Conservation (phyloP, 2,329 filamentous ascomycete genomes). For the Xylaria sp. region DNA sequence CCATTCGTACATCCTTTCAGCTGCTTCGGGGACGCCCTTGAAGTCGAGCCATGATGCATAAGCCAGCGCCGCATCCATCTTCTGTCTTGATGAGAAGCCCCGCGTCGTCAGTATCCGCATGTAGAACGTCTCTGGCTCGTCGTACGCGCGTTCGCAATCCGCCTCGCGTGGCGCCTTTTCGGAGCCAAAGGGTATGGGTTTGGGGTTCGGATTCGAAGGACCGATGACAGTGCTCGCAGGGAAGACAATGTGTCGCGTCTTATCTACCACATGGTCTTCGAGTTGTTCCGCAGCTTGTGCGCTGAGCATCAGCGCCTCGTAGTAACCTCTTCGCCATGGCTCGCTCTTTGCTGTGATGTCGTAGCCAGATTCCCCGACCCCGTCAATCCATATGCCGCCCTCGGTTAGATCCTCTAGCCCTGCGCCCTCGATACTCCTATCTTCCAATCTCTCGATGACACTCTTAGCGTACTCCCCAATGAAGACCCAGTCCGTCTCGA, state of each 20-base stretch:
- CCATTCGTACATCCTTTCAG: conserved; percentile 75
- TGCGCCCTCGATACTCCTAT: conserved; percentile 69
- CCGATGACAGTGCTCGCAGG: conserved; percentile 77
- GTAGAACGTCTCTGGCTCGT: conserved; percentile 77
- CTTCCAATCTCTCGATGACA: conserved; percentile 71
- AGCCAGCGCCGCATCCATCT: conserved; percentile 78
- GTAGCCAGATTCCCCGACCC: conserved; percentile 58
- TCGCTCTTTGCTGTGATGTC: conserved; percentile 79
- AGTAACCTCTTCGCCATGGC: conserved; percentile 86
- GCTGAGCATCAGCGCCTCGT: conserved; percentile 77
- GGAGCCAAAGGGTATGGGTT: conserved; percentile 70
- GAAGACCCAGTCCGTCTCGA: conserved; percentile 70
- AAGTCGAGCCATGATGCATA: conserved; percentile 87
- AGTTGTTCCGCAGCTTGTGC: conserved; percentile 80
- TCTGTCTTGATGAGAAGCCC: conserved; percentile 80
- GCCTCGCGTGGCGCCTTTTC: conserved; percentile 72
- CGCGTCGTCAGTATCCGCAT: conserved; percentile 79
- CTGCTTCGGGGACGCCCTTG: conserved; percentile 68
- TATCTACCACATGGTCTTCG: conserved; percentile 79
- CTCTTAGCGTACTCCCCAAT: conserved; percentile 65
- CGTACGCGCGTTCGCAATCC: conserved; percentile 73
- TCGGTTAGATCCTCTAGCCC: conserved; percentile 63
- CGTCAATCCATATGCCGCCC: conserved; percentile 59
- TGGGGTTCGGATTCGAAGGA: conserved; percentile 81
- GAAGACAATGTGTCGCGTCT: conserved; percentile 68